Evolutionary conservation across 2,329 filamentous ascomycete genomes (phyloP), one percentile per base, ranked within the genome.

Genomic region (Immersiporthe knoxdaviesiana): DNA sequence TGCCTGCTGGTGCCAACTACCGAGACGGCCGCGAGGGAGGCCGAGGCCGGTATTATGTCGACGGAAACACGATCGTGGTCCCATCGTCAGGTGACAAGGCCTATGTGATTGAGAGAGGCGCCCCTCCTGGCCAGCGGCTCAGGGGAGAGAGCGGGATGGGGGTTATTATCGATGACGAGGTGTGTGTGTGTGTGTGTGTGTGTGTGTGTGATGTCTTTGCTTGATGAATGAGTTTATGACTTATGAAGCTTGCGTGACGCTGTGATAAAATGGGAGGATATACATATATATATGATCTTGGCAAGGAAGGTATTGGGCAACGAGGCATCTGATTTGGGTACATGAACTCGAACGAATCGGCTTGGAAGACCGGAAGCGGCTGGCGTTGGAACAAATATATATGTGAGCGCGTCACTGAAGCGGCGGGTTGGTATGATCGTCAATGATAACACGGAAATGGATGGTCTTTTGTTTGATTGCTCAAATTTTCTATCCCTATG

Each of bases 51-150:
- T 69, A 71, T 56, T 69, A 69, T 52, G 65, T 67, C 18, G 70
- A 71, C 18, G 54, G 67, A 3, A 58, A 65, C 30, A 67, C 58
- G 32, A 61, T 71, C 7, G 56, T 71, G 18, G 66, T 71, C n/a
- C 70, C 70, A 11, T 67, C 64, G 32, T 39, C 63, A 3, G 60
- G 63, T 1, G 70, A 71, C 21, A 67, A 52, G 1, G 39, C 63
- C 37, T 71, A 63, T 16, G 65, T 71, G 3, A 60, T 69, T 1
- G 52, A 69, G 47, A 52, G 70, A 56, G 56, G 50, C 18, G 67
- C 61, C 39, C 64, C 64, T 56, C 61, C 70, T 1, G 70, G 60
- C 39, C 58, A 30, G 18, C 54, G 70, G 61, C 3, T n/a, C 24
- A 58, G 32, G 32, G 54, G 47, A 61, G 65, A 8, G 37, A 65